A percentile compares a stretch with the other conserved stretches of the same genome.
These are phyloP conservation scores for Taiozyma sp. DNA, from an alignment of 1,139 yeast genomes.

Conservation along the genomic window DNA sequence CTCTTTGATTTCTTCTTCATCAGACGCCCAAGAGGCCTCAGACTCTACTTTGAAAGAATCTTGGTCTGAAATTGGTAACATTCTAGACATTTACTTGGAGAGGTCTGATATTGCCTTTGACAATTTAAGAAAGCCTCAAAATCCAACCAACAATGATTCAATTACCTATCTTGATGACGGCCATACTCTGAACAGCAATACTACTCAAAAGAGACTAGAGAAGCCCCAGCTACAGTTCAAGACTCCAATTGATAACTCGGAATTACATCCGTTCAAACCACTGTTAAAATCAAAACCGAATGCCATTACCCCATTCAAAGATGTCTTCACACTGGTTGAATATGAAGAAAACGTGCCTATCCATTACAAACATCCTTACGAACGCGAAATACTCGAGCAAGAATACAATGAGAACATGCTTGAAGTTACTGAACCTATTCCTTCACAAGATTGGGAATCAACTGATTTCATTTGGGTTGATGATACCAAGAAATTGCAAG, in stretches of 20 bases:
- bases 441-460: conserved; percentile 60
- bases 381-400: conserved; percentile 64
- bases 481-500: conserved; percentile 42
- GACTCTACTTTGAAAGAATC: conserved; percentile 41
- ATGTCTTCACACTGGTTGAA: conserved; percentile 40
- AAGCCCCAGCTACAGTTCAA: conserved; percentile 75
- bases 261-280: conserved; percentile 72
- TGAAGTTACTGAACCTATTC: conserved; percentile 43
- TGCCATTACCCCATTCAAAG: conserved; percentile 51
- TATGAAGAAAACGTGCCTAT: conserved; percentile 43
- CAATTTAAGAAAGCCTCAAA: conserved; percentile 26
- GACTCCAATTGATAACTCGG: conserved; percentile 62
- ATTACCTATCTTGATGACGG: conserved; percentile 49
- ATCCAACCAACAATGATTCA: conserved; percentile 17
- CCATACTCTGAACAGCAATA: conserved; percentile 17
- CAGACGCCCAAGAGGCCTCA: conserved; percentile 31
- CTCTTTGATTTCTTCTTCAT: conserved; percentile 42
- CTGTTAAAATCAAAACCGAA: conserved; percentile 67
- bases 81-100: conserved; percentile 71
- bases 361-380: conserved; percentile 81
- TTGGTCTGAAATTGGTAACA: conserved; percentile 56
- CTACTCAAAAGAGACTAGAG: conserved; percentile 33
- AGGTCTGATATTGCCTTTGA: conserved; percentile 67
- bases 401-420: conserved; percentile 64
- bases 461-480: conserved; percentile 74